Evolutionary conservation across 768 basidiomycete genomes (phyloP), one percentile per base, ranked within the genome.

Genomic region (Lentinus brumalis): DNA sequence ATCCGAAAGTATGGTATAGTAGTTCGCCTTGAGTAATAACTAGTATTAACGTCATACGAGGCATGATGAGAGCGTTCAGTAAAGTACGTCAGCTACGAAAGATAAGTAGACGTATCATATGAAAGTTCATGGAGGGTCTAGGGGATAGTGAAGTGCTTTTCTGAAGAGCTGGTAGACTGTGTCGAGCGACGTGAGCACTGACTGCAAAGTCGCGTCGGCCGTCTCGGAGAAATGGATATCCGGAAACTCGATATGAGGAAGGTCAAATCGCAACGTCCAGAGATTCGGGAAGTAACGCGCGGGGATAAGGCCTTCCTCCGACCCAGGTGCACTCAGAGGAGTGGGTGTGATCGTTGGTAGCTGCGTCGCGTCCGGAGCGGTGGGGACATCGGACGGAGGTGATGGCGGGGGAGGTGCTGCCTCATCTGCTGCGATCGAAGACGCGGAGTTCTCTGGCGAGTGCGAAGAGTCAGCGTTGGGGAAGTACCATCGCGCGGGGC

Each of bases 101-200:
- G 12, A 26, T 12, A 18, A 11, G 32, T 38, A 49, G n/a, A 46
- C 21, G 29, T 55, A 8, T 9, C 31, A 30, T 26, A 41, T 31
- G 11, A 54, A 11, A 31, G 21, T 41, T 73, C 66, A 73, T 45
- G 82, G 79, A 44, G 84, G 84, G 61, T 81, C 79, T 62, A 86
- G 61, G 0, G 85, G 86, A 62, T 83, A 87, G 68, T 86, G 83
- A 66, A 83, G 81, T 29, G 78, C 72, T 72, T 71, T 81, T 65
- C 79, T 74, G 45, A 81, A 69, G n/a, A 84, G 53, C 59, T 78
- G 73, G 82, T 82, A 86, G 5, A 81, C 70, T 16, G 73, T 71
- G 52, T 76, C 76, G 50, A 81, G 55, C 5, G 79, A 73, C 35
- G 71, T 68, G 57, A 78, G 66, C n/a, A 83, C 60, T 45, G 74